Conservation (phyloP, 2,329 filamentous ascomycete genomes). For the Stromatinia cepivora region DNA sequence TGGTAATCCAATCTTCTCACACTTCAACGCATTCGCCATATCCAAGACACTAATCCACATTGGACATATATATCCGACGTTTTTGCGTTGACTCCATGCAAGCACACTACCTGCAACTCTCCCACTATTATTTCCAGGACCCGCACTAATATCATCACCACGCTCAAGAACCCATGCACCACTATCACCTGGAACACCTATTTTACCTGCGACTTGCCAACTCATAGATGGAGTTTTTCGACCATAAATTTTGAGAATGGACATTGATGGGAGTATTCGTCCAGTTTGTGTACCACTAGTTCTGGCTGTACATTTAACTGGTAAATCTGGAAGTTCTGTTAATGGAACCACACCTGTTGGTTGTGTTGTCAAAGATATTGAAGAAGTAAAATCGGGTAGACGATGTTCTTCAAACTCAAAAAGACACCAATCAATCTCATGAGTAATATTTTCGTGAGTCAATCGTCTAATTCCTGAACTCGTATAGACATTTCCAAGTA, state of each 20-base stretch:
- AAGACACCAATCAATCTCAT: slow-evolving; percentile 95
- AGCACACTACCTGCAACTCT: slow-evolving; percentile 86
- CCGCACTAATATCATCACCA: slow-evolving; percentile 91
- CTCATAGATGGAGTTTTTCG: slow-evolving; percentile 76
- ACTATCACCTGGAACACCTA: slow-evolving; percentile 81
- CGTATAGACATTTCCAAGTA: slow-evolving; percentile 81
- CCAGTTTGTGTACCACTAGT: slow-evolving; percentile 83
- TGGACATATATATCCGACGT: slow-evolving; percentile 86
- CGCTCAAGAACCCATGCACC: slow-evolving; percentile 93
- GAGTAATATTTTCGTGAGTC: slow-evolving; percentile 67
- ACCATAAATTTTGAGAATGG: slow-evolving; percentile 83
- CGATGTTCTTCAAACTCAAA: slow-evolving; percentile 76
- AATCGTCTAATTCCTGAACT: slow-evolving; percentile 85
- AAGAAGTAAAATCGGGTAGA: slow-evolving; percentile 68
- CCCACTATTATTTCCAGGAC: slow-evolving; percentile 65
- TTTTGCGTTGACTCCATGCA: slow-evolving; percentile 79
- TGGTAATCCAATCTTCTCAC: slow-evolving; percentile 69
- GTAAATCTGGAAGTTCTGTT: slow-evolving; percentile 66
- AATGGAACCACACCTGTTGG: slow-evolving; percentile 61
- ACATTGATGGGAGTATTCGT: slow-evolving; percentile 73
- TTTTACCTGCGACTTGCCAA: slow-evolving; percentile 56
- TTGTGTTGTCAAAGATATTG: slow-evolving; percentile 53
- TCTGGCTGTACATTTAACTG: slow-evolving; percentile 85
- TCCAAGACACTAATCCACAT: slow-evolving; percentile 90
- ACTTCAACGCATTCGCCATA: slow-evolving; percentile 76